Evolutionary conservation across 768 basidiomycete species (phyloP).

Genomic region (Multifurca ochricompacta): DNA sequence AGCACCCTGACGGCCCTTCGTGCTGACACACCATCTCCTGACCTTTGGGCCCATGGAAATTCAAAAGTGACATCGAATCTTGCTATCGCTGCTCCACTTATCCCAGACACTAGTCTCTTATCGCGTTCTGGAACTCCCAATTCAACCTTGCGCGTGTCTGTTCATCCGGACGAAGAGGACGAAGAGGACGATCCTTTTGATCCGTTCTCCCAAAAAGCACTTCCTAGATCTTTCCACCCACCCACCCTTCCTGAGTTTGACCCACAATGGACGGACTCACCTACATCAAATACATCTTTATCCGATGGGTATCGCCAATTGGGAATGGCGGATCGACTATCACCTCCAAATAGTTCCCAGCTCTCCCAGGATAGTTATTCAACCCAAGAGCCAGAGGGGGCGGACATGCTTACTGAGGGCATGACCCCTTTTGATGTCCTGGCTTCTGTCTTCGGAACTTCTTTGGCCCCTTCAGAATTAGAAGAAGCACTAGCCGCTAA

Average conservation of each 20-base stretch:
- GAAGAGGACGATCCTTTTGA: conserved; percentile 86
- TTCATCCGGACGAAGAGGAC: conserved; percentile 49
- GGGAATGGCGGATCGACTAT: conserved; percentile 19
- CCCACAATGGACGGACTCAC: conserved; percentile 45
- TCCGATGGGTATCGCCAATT: conserved; percentile 41
- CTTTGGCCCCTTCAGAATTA: conserved; percentile 81
- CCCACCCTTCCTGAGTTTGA: conserved; percentile 59
- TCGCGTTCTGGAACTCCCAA: conserved; percentile 61
- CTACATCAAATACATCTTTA: conserved; percentile 41
- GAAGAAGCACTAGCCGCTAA: conserved; percentile 87
- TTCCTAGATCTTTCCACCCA: conserved; percentile 54
- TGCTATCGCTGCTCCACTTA: conserved; percentile 84
- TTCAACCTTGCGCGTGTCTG: conserved; percentile 57
- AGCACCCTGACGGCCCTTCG: conserved; percentile 42
- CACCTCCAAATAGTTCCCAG: conserved; percentile 11
- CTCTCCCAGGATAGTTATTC: conserved; percentile 15
- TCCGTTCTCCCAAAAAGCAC: conserved; percentile 50
- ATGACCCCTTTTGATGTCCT: conserved; percentile 99
- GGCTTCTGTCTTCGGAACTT: conserved; percentile 85
- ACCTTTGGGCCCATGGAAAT: conserved; percentile 75
- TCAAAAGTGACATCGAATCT: conserved; percentile 72
- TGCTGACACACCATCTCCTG: conserved; percentile 80
- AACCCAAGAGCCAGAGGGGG: conserved; percentile 41
- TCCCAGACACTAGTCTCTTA: conserved; percentile 54
- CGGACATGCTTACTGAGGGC: conserved; percentile 68